Conservation (phyloP, 176 grass and related monocot species). For the Saccharum spontaneum region DNA sequence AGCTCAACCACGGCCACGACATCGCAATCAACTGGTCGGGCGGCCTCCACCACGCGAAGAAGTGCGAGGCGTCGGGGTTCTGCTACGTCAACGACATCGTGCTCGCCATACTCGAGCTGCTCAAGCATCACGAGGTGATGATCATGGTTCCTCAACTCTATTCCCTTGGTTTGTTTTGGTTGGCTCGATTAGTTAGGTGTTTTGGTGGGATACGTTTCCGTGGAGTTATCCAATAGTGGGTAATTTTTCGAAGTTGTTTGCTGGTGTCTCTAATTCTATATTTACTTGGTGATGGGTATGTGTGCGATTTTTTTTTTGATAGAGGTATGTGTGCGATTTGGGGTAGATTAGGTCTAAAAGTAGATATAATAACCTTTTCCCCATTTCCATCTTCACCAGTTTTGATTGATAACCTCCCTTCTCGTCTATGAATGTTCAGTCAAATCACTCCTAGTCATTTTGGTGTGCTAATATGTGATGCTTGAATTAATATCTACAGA, state of each 20-base stretch:
- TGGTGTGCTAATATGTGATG: constrained; percentile 27
- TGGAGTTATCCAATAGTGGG: neutral
- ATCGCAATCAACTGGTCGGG: constrained; percentile 92
- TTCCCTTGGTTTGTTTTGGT: neutral
- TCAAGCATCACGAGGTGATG: constrained; percentile 69
- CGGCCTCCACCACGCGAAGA: constrained; percentile 82
- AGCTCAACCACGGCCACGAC: constrained; percentile 81
- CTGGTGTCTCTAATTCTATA: neutral
- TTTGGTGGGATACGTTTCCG: neutral
- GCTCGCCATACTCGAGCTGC: constrained; percentile 77
- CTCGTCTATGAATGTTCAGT: neutral
- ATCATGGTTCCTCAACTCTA: neutral
- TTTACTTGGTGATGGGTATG: neutral
- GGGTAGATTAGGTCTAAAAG: neutral
- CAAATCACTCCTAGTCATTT: neutral
- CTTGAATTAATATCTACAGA: constrained; percentile 45
- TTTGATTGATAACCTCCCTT: neutral
- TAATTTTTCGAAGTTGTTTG: neutral
- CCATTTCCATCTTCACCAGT: neutral
- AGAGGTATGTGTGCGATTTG: neutral
- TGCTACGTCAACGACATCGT: constrained; percentile 96
- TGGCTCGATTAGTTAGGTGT: neutral
- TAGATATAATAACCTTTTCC: neutral
- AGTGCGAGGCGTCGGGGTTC: constrained; percentile 81
- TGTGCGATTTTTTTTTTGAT: neutral